Evolutionary conservation across 805 yeast genomes (phyloP).

Genomic region (Hanseniaspora thailandica): DNA sequence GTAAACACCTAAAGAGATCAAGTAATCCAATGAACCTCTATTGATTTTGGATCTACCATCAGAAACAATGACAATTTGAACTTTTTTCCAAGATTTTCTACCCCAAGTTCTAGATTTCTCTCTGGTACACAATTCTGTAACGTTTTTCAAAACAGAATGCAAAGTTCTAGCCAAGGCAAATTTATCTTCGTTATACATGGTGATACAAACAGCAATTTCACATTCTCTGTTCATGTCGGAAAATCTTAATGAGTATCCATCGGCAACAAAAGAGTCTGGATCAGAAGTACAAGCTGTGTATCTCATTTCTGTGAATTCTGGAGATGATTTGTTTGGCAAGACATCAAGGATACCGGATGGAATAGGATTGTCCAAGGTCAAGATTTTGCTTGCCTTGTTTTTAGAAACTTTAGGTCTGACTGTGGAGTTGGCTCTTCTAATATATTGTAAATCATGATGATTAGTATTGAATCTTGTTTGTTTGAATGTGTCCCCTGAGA

Average conservation of each 20-base stretch:
- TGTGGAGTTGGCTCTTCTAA: conserved; percentile 50
- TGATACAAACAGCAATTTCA: conserved; percentile 80
- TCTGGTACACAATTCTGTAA: conserved; percentile 76
- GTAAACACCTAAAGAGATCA: conserved; percentile 91
- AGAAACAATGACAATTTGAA: conserved; percentile 79
- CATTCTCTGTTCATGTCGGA: conserved; percentile 82
- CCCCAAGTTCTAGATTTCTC: conserved; percentile 86
- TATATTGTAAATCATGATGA: conserved; percentile 28
- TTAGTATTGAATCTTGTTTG: conserved; percentile 30
- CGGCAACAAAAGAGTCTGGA: conserved; percentile 69
- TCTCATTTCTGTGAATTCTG: conserved; percentile 91
- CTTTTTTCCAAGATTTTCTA: conserved; percentile 90
- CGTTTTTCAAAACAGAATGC: conserved; percentile 87
- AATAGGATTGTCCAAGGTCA: conserved; percentile 85
- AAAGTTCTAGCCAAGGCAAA: conserved; percentile 79
- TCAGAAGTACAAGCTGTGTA: conserved; percentile 93
- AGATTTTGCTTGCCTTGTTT: conserved; percentile 54
- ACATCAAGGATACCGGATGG: conserved; percentile 80
- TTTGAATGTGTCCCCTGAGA: conserved; percentile 27
- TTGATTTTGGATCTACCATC: conserved; percentile 89
- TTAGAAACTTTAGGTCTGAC: conserved; percentile 60
- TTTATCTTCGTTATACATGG: conserved; percentile 97
- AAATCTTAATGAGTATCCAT: conserved; percentile 79
- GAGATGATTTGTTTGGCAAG: conserved; percentile 75
- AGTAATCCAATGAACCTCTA: conserved; percentile 71